Base-by-base conservation (phyloP, 768 basidiomycete genomes). In the Roridomyces roridus region DNA sequence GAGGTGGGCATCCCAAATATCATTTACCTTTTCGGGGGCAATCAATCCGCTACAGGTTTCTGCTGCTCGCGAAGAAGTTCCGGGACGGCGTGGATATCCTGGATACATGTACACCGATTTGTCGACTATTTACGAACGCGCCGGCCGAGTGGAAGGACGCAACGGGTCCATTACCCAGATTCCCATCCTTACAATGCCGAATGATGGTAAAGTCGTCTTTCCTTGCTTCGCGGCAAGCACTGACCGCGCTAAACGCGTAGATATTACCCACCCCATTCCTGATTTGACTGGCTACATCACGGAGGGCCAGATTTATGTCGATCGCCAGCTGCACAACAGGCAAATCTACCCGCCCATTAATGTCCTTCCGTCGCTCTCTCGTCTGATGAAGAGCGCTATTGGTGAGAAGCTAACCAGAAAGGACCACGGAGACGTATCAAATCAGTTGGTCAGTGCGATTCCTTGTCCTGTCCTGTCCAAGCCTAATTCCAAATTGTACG, bases 231-330 rank as follows among this genome's bases (percentile, higher is more conserved):
- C 26, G 29, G n/a, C 24, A 25, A 36, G 37, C 23, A 41, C 55
- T 55, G 39, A 56, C 52, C 52, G 58, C 42, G 11, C 35, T 64
- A 55, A 51, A 54, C 40, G 49, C 48, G 31, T 67, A 98, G 96
- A 98, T 81, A 99, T 99, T 74, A 98, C 97, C n/a, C 97, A 99
- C 77, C 97, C 97, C 57, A 98, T 99, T 76, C 96, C 96, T 69
- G 96, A 98, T 85, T 81, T 98, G 74, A 98, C 96, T 62, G 97
- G 97, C 49, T 99, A 98, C 77, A 99, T 99, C 74, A 96, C 96
- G 46, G 96, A 98, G 81, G 97, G 97, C 46, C 97, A 99, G 78
- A 97, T 99, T 77, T 96, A 89, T 73, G 92, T 99, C 69, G 97
- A 99, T 80, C 89, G 97, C 62, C 94, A 97, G 73, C 79, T 99